Evolutionary conservation across 495 filamentous ascomycete species (phyloP).

Genomic region (Lasiosphaeria hispida): DNA sequence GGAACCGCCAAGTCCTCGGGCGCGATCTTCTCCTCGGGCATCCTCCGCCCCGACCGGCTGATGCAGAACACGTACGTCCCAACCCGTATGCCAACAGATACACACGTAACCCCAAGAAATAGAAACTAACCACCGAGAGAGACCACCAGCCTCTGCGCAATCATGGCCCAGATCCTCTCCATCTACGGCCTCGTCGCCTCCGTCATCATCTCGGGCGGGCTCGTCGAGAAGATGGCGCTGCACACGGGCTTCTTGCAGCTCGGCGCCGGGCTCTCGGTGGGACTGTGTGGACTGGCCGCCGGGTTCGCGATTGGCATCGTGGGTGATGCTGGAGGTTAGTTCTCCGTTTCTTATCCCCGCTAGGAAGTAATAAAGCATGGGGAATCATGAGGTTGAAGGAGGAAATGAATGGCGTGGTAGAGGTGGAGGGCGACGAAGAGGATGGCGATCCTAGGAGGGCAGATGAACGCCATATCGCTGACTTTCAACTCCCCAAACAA

Average conservation of each 20-base stretch:
- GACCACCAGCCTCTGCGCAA: slow-evolving; percentile 51
- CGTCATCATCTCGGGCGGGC: slow-evolving; percentile 45
- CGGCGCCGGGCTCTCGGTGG: slow-evolving; percentile 46
- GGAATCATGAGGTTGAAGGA: neutral
- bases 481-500: neutral
- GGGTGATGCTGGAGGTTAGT: slow-evolving; percentile 69
- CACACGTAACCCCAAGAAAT: neutral
- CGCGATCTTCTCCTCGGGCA: slow-evolving; percentile 67
- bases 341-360: neutral
- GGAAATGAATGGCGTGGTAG: too few relatives aligned
- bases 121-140: neutral
- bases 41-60: slow-evolving; percentile 68
- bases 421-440: too few relatives aligned
- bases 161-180: slow-evolving; percentile 80
- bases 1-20: slow-evolving; percentile 82
- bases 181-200: slow-evolving; percentile 52
- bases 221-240: slow-evolving; percentile 46
- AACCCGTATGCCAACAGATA: neutral
- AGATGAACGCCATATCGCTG: too few relatives aligned
- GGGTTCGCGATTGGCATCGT: slow-evolving; percentile 94
- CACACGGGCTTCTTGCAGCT: slow-evolving; percentile 48
- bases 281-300: slow-evolving; percentile 63
- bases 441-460: too few relatives aligned
- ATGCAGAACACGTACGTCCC: slow-evolving; percentile 62
- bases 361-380: neutral